These are phyloP conservation scores for Pleurozium schreberi DNA, from an alignment of 225 moss, liverwort and hornwort genomes.

Conservation along the genomic window DNA sequence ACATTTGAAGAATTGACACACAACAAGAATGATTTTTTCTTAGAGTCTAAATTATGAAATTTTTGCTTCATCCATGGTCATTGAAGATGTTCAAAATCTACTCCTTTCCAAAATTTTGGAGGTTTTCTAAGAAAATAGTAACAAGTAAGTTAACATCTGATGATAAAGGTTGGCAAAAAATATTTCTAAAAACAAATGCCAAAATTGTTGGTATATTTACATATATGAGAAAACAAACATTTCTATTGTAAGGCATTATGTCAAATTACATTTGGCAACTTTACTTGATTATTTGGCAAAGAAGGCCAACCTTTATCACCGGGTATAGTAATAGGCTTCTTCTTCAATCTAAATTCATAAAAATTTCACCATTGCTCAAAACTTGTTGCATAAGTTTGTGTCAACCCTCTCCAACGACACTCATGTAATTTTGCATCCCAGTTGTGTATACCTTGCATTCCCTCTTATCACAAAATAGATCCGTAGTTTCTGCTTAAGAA, in stretches of 20 bases:
- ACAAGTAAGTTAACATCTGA: too few species aligned
- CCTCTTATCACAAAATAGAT: not conserved
- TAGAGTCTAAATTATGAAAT: not conserved
- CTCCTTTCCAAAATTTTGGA: not conserved
- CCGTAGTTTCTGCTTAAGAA: not conserved
- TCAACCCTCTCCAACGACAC: not conserved
- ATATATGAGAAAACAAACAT: not conserved
- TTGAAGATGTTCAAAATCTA: not conserved
- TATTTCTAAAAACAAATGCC: not conserved
- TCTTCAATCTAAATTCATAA: not conserved
- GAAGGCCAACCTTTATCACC: accelerated
- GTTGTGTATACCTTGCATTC: not conserved
- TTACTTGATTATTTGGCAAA: not conserved
- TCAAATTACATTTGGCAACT: not conserved
- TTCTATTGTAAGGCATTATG: not conserved
- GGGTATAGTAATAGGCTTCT: accelerated
- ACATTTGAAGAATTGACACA: not conserved
- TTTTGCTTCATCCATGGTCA: not conserved
- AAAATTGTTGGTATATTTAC: too few species aligned
- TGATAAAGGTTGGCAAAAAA: accelerated
- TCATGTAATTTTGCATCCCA: not conserved
- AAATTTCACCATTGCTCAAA: not conserved
- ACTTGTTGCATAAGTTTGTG: not conserved
- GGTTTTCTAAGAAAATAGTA: not conserved
- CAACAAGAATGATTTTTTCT: not conserved